Conservation (phyloP, 176 grass and related monocot genomes). For the Aegilops longissima region DNA sequence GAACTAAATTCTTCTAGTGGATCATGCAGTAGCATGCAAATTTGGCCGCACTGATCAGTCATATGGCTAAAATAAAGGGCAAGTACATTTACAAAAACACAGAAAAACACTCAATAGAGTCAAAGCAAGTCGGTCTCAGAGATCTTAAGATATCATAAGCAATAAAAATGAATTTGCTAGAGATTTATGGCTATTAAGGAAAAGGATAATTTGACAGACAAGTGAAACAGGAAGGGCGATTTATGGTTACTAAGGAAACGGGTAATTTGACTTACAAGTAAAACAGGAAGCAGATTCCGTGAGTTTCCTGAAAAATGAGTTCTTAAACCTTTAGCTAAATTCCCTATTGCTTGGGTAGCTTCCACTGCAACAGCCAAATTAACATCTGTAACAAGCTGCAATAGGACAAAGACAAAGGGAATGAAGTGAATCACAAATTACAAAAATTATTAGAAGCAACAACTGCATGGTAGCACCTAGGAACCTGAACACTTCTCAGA, state of each 20-base stretch:
- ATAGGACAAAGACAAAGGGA: not conserved
- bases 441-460: slow-evolving; percentile 8
- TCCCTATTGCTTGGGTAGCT: slow-evolving; percentile 89
- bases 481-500: not conserved
- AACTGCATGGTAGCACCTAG: not conserved
- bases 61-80: not conserved
- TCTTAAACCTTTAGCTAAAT: slow-evolving; percentile 90
- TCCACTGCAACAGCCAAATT: slow-evolving; percentile 98
- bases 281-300: slow-evolving; percentile 78
- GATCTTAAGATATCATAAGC: slow-evolving; percentile 15
- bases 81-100: not conserved
- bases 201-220: slow-evolving; percentile 53
- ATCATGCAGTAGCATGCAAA: not conserved
- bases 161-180: not conserved
- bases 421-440: slow-evolving; percentile 17
- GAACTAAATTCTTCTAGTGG: not conserved
- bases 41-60: not conserved
- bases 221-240: slow-evolving; percentile 58
- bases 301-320: slow-evolving; percentile 86
- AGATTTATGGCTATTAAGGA: not conserved
- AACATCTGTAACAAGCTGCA: slow-evolving; percentile 92
- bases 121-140: not conserved
- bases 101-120: not conserved
- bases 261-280: slow-evolving; percentile 74
- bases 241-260: not conserved